Evolutionary conservation across 805 yeast species (phyloP), one percentile per base, ranked within the genome.

Genomic region (Millerago galiae): DNA sequence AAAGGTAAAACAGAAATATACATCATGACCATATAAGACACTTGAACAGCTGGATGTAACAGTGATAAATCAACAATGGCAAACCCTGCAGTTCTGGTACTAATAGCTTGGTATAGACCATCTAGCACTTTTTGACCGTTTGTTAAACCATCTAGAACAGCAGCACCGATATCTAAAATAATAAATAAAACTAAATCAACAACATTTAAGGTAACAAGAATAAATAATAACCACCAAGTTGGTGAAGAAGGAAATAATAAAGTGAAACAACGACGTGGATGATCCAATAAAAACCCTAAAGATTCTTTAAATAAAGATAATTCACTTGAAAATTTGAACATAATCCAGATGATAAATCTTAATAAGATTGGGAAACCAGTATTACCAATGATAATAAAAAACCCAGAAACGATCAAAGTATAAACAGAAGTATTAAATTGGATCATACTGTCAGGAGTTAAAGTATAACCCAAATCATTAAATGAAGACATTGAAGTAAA

Each of bases 181-280:
- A 88, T 72, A 59, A 89, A 93, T 29, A 93, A 67, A 8, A 91
- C 63, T 67, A 89, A 71, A 63, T 93, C 99, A 8, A 82, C 73
- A 2, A 71, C 74, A 59, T 91, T 91, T 51, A 93, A 63, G 1
- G 72, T 71, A 13, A 89, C 71, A 47, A 93, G 68, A 15, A 90
- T 85, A 43, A 78, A 70, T 40, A 89, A 70, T 35, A 93, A 69
- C 96, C 96, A 89, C 95, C 96, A 88, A 0, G 99, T 91, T 3
- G 98, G 95, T 2, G 81, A 80, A 4, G 91, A 75, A 0, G 99
- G 99, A 54, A 93, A 93, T 43, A 93, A 67, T 45, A 93, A 65
- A 4, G 98, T 89, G 58, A 91, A 93, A 60, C 99, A 93, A 55
- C 99, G 83, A 57, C 99, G 79, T 1, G 99, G 99, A 61, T 93